A percentile compares a stretch with the other conserved stretches of the same genome.
phyloP scores from a whole-genome alignment of 2,329 filamentous ascomycete species.

The Penicillium sp. region DNA sequence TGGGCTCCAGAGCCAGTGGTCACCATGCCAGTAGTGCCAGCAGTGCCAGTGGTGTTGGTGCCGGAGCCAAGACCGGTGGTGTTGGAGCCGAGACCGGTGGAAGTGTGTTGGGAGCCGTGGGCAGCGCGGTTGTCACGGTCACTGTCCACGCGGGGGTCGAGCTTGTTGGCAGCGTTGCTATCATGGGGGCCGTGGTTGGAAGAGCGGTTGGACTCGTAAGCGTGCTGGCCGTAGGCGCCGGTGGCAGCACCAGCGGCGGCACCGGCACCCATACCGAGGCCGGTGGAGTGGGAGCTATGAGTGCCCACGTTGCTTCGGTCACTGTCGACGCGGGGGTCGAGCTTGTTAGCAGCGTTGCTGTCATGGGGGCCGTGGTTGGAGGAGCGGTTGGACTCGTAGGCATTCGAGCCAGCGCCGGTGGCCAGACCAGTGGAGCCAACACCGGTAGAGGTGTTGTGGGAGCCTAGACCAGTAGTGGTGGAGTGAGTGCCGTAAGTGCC shows the following conservation, averaged over 20 bases:
- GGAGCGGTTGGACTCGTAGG: constrained; percentile 12
- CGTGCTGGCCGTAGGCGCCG: neutral
- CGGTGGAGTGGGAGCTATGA: neutral
- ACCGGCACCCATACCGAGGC: neutral
- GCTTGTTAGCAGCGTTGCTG: constrained; percentile 15
- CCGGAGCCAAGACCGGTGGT: neutral
- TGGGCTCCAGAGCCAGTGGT: neutral
- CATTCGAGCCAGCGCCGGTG: constrained; percentile 5
- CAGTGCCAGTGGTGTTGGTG: neutral
- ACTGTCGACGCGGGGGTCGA: constrained; percentile 20
- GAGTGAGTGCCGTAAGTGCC: neutral
- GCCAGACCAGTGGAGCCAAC: neutral
- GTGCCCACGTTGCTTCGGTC: constrained; percentile 6
- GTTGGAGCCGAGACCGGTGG: constrained; percentile 2
- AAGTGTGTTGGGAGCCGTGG: neutral
- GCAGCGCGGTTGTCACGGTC: constrained; percentile 4
- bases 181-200: constrained; percentile 15
- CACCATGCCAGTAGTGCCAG: neutral
- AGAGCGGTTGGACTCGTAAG: constrained; percentile 4
- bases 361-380: constrained; percentile 21
- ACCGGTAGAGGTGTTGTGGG: neutral
- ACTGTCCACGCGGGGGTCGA: constrained; percentile 13
- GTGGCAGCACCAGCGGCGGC: neutral
- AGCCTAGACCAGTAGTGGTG: neutral
- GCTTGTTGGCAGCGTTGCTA: constrained; percentile 11